Evolutionary conservation across 768 basidiomycete species (phyloP).

Genomic region (Cyathus striatus): DNA sequence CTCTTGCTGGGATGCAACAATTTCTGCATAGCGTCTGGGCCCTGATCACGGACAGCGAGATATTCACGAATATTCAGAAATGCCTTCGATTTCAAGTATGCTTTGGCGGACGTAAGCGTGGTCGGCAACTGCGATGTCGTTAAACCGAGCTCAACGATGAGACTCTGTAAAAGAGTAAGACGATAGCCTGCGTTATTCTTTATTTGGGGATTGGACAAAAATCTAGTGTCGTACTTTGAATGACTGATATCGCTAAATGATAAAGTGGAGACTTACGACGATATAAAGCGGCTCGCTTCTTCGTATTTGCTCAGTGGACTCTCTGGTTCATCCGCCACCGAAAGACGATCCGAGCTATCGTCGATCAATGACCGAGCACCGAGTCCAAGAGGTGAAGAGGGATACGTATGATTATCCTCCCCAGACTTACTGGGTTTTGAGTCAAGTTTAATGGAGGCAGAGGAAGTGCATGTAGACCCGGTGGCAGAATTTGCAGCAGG

Average conservation of each 20-base stretch:
- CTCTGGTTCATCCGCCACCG: too few species aligned
- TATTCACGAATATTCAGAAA: conserved; percentile 76
- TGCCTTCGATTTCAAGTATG: conserved; percentile 56
- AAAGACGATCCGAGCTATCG: conserved; percentile 41
- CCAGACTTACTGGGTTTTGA: conserved; percentile 14
- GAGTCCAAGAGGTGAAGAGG: conserved; percentile 13
- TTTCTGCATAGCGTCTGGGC: conserved; percentile 52
- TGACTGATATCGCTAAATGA: neutral
- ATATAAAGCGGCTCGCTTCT: conserved; percentile 57
- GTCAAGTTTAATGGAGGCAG: too few species aligned
- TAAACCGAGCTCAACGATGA: conserved; percentile 76
- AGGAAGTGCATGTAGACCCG: too few species aligned
- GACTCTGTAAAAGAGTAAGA: conserved; percentile 63
- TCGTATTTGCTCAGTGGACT: too few species aligned
- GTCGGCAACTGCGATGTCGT: conserved; percentile 46
- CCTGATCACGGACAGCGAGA: conserved; percentile 57
- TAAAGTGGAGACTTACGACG: conserved; percentile 41
- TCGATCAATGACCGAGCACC: conserved; percentile 43
- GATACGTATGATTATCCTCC: conserved; percentile 3
- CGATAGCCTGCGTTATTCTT: conserved; percentile 37
- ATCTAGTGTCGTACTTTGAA: conserved; percentile 24
- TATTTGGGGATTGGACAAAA: conserved; percentile 45
- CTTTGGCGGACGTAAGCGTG: conserved; percentile 63
- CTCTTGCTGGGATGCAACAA: conserved; percentile 59
- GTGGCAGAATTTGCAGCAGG: too few species aligned